Conservation (phyloP, 2,329 filamentous ascomycete genomes). For the Aspergillus uvarum region DNA sequence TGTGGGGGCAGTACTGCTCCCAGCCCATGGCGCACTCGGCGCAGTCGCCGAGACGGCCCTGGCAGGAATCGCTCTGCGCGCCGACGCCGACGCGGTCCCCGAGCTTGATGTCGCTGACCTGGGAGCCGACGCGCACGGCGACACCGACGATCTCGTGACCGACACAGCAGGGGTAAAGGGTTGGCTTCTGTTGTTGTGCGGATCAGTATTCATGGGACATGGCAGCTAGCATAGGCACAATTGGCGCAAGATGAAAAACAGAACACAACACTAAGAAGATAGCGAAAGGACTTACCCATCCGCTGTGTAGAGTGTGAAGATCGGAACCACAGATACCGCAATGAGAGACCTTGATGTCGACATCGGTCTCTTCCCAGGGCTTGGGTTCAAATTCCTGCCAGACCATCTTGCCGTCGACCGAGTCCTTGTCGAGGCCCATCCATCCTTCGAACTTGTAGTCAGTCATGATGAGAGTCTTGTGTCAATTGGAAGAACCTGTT, state of each 20-base stretch:
- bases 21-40: constrained; percentile 52
- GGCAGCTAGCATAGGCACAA: not conserved
- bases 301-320: constrained; percentile 57
- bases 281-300: constrained; percentile 31
- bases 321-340: constrained; percentile 67
- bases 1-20: constrained; percentile 38
- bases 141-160: constrained; percentile 67
- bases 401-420: constrained; percentile 55
- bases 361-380: constrained; percentile 63
- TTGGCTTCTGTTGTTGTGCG: constrained; percentile 24
- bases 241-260: not conserved
- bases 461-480: constrained; percentile 18
- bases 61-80: constrained; percentile 59
- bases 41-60: constrained; percentile 46
- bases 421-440: constrained; percentile 52
- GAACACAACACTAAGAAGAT: not conserved
- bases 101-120: constrained; percentile 33
- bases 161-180: constrained; percentile 51
- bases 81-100: constrained; percentile 55
- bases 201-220: not conserved
- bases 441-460: constrained; percentile 59
- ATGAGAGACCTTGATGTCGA: constrained; percentile 64
- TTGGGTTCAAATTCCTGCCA: constrained; percentile 62
- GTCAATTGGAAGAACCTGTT: not conserved
- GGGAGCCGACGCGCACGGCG: constrained; percentile 56